These are phyloP conservation scores for Bidens hawaiensis DNA, from an alignment of 140 eudicot species.

Conservation along the genomic window DNA sequence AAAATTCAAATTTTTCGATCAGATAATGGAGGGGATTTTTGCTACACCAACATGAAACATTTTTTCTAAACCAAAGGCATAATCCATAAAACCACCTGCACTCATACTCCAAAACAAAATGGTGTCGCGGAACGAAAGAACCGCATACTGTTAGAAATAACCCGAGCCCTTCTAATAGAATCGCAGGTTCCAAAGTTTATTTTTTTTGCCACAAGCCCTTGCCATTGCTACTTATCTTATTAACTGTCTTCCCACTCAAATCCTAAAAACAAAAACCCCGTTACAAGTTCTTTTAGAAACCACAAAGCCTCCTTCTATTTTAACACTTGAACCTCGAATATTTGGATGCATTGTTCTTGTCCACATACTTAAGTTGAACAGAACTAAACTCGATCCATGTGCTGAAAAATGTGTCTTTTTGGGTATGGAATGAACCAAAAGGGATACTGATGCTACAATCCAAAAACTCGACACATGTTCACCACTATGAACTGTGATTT, in stretches of 20 bases:
- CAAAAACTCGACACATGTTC: not conserved
- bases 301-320: not conserved
- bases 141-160: not conserved
- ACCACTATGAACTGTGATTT: not conserved
- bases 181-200: not conserved
- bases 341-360: too few relatives aligned
- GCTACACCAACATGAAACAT: not conserved
- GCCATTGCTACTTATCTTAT: not conserved
- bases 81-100: not conserved
- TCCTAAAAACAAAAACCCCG: not conserved
- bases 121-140: not conserved
- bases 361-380: not conserved
- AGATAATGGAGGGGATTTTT: too few relatives aligned
- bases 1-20: too few relatives aligned
- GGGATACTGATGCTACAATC: not conserved
- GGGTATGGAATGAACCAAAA: not conserved
- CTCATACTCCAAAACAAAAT: not conserved
- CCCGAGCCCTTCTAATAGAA: not conserved
- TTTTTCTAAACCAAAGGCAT: not conserved
- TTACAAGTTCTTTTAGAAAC: too few relatives aligned
- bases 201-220: not conserved
- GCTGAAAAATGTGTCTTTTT: not conserved
- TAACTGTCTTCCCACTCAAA: not conserved
- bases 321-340: not conserved
- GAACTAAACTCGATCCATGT: not conserved